phyloP scores from a whole-genome alignment of 208 protist genomes.

The Blechomonas ayalai region DNA sequence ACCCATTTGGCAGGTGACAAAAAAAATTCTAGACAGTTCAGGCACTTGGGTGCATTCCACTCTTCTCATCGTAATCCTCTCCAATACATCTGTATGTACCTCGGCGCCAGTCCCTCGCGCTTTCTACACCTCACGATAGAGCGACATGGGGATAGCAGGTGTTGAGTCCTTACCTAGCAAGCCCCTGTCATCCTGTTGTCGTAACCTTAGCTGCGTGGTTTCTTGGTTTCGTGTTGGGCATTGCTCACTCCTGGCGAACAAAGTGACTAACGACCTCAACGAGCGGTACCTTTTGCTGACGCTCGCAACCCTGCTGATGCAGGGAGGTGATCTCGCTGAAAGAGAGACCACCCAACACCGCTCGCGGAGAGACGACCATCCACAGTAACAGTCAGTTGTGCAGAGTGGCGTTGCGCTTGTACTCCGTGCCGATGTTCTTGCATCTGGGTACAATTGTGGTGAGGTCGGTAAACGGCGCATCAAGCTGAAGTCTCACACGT shows the following conservation, averaged over 20 bases:
- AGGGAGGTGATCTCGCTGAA: slow-evolving; percentile 8
- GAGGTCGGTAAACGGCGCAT: too few species aligned
- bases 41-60: slow-evolving; percentile 49
- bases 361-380: too few species aligned
- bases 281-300: slow-evolving; percentile 60
- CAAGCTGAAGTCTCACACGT: too few species aligned
- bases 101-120: slow-evolving; percentile 63
- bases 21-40: slow-evolving; percentile 54
- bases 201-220: too few species aligned
- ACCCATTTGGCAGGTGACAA: slow-evolving; percentile 40
- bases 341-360: too few species aligned
- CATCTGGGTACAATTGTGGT: too few species aligned
- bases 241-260: slow-evolving; percentile 59
- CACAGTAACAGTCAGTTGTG: too few species aligned
- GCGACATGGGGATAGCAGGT: too few species aligned
- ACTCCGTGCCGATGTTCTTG: too few species aligned
- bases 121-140: slow-evolving; percentile 51
- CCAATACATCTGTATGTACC: slow-evolving; percentile 69
- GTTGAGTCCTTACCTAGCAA: too few species aligned
- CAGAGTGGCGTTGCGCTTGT: too few species aligned
- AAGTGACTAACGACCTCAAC: slow-evolving; percentile 49
- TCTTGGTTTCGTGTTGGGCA: slow-evolving; percentile 69
- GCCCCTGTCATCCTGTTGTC: too few species aligned
- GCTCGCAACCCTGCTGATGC: slow-evolving; percentile 55
- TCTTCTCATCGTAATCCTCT: slow-evolving; percentile 65